Evolutionary conservation across 129 eudicot genomes (phyloP).

Genomic region (Centaurea solstitialis): DNA sequence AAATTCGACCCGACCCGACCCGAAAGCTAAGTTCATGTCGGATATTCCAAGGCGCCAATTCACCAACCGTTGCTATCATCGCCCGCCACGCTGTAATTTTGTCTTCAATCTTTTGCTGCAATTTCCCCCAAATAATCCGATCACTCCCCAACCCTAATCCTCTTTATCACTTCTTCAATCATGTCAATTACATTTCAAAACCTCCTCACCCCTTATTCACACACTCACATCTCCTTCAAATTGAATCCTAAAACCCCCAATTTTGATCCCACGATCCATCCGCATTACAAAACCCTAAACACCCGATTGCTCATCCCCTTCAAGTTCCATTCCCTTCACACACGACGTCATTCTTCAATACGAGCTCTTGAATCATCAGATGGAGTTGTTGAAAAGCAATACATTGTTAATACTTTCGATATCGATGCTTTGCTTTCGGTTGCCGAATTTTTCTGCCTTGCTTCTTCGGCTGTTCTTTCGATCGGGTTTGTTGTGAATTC

Average conservation of each 20-base stretch:
- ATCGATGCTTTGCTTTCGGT: constrained; percentile 57
- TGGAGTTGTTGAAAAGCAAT: neutral
- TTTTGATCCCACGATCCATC: constrained; percentile 10
- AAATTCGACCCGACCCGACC: constrained; percentile 11
- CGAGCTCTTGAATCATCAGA: constrained; percentile 43
- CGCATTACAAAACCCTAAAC: constrained; percentile 23
- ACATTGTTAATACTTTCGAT: constrained; percentile 21
- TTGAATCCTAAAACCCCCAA: constrained; percentile 28
- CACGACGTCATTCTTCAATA: constrained; percentile 13
- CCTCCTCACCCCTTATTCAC: constrained; percentile 37
- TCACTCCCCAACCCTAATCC: constrained; percentile 15
- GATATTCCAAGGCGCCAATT: constrained; percentile 47
- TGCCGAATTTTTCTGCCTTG: constrained; percentile 56
- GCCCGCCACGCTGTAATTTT: constrained; percentile 19
- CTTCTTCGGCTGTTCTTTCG: constrained; percentile 59
- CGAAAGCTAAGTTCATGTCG: neutral
- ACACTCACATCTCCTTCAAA: constrained; percentile 37
- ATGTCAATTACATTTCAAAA: constrained; percentile 65
- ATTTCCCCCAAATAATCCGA: constrained; percentile 14
- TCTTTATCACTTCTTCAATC: constrained; percentile 3
- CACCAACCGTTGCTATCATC: constrained; percentile 36
- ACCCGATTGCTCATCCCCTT: constrained; percentile 15
- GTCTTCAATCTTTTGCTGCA: neutral
- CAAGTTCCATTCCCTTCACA: neutral
- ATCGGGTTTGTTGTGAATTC: constrained; percentile 47